Percentiles rank a stretch among this genome's conserved stretches.
These are phyloP conservation scores for Simplicillium sp. DNA, from an alignment of 2,329 filamentous ascomycete species.

Conservation along the genomic window DNA sequence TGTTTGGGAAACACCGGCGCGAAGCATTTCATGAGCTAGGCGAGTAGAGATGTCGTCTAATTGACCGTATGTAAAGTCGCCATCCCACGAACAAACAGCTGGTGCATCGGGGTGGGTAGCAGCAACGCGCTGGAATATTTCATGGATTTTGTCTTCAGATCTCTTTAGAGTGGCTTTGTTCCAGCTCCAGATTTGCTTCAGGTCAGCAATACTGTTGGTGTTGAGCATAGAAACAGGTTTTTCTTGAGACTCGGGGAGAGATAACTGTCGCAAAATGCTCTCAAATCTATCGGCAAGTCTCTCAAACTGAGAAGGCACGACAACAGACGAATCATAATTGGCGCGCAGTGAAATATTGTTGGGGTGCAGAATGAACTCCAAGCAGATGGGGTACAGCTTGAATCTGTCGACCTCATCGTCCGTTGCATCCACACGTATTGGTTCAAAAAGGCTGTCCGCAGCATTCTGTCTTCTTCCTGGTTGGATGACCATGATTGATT, in stretches of 20 bases:
- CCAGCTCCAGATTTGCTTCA: not conserved
- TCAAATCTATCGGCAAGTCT: no score
- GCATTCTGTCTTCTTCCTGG: not conserved
- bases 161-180: not conserved
- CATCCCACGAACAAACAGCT: not conserved
- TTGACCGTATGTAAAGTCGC: not conserved
- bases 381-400: slow-evolving; percentile 1
- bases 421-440: slow-evolving; percentile 1
- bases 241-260: no score
- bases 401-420: slow-evolving; percentile 1
- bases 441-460: not conserved
- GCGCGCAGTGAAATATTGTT: slow-evolving; percentile 1
- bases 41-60: not conserved
- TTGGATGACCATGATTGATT: slow-evolving; percentile 5
- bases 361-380: slow-evolving; percentile 4
- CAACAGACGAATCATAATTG: slow-evolving; percentile 2
- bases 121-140: not conserved
- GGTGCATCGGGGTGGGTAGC: not conserved
- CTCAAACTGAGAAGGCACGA: slow-evolving; percentile 2
- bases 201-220: not conserved
- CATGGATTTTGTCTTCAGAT: not conserved
- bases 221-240: no score
- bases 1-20: slow-evolving; percentile 2
- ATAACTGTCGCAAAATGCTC: no score
- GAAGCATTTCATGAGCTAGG: not conserved